phyloP scores from a whole-genome alignment of 2,329 filamentous ascomycete species.

The Monosporascus sp. region DNA sequence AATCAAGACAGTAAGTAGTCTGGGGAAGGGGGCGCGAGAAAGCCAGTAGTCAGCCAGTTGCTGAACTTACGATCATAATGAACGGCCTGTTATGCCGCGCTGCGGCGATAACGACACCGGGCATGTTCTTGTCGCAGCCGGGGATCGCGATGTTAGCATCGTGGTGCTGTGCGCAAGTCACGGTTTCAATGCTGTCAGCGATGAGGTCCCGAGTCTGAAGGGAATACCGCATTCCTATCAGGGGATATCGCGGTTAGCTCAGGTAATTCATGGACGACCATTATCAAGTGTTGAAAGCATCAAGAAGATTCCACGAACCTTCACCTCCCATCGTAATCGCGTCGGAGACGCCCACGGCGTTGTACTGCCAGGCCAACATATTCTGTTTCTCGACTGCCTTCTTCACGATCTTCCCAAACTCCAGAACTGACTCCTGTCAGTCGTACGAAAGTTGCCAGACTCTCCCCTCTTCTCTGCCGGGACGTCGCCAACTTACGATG shows the following conservation, averaged over 20 bases:
- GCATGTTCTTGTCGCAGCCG: conserved; percentile 98
- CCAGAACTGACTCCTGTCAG: conserved; percentile 53
- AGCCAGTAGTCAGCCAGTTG: too few relatives aligned
- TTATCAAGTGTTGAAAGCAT: not conserved
- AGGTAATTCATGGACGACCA: not conserved
- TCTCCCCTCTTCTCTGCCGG: not conserved
- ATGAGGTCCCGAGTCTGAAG: conserved; percentile 89
- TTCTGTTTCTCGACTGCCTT: conserved; percentile 71
- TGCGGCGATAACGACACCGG: conserved; percentile 84
- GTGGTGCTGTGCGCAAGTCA: conserved; percentile 86
- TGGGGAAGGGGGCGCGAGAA: too few relatives aligned
- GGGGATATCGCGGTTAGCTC: conserved; percentile 3
- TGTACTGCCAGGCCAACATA: conserved; percentile 94
- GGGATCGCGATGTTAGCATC: conserved; percentile 92
- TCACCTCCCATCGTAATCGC: conserved; percentile 94
- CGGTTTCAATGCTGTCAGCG: conserved; percentile 88
- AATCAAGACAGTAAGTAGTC: too few relatives aligned
- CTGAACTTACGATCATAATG: conserved; percentile 63
- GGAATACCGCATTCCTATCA: conserved; percentile 82
- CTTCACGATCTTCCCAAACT: conserved; percentile 85
- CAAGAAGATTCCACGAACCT: conserved; percentile 42
- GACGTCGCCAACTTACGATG: conserved; percentile 19
- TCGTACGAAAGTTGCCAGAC: not conserved
- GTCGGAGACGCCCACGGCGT: conserved; percentile 82
- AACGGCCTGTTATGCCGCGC: conserved; percentile 87